Percentiles rank a stretch among this genome's conserved stretches.
phyloP scores from a whole-genome alignment of 306 rosid species.

The Trichosanthes truncata region DNA sequence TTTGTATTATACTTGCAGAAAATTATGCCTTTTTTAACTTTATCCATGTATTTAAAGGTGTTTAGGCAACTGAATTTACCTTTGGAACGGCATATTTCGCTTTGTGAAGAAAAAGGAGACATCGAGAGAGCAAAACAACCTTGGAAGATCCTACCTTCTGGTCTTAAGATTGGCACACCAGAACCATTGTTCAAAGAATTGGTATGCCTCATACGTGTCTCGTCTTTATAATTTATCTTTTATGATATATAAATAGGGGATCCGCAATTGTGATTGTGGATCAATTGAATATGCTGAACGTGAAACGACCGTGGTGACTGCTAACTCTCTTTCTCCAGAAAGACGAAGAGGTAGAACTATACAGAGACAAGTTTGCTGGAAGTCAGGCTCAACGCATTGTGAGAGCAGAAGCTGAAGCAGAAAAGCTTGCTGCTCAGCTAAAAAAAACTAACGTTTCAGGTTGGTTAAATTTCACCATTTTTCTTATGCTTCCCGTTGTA shows the following conservation, averaged over 20 bases:
- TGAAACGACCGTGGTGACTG: not conserved
- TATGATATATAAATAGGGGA: not conserved
- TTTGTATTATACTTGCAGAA: not conserved
- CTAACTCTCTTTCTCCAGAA: slow-evolving; percentile 37
- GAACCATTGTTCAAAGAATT: slow-evolving; percentile 76
- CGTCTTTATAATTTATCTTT: not conserved
- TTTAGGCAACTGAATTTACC: slow-evolving; percentile 75
- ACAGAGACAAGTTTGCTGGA: slow-evolving; percentile 70
- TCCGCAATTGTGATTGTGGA: not conserved
- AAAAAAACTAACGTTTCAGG: slow-evolving; percentile 71
- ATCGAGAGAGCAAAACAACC: slow-evolving; percentile 56
- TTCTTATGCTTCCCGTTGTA: not conserved
- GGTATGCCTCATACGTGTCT: slow-evolving; percentile 35
- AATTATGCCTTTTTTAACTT: not conserved
- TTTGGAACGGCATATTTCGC: slow-evolving; percentile 41
- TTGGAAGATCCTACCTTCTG: slow-evolving; percentile 65
- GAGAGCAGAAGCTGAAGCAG: slow-evolving; percentile 76
- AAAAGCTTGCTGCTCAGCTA: slow-evolving; percentile 51
- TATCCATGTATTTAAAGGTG: slow-evolving; percentile 42
- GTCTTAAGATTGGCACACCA: slow-evolving; percentile 84
- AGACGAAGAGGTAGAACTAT: slow-evolving; percentile 74
- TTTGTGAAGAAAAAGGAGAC: slow-evolving; percentile 67
- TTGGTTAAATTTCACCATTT: not conserved
- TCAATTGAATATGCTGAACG: not conserved
- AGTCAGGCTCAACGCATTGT: slow-evolving; percentile 85